Percentiles rank a stretch among this genome's conserved stretches.
These are phyloP conservation scores for Calcarisporium arbuscula DNA, from an alignment of 2,329 filamentous ascomycete species.

Conservation along the genomic window DNA sequence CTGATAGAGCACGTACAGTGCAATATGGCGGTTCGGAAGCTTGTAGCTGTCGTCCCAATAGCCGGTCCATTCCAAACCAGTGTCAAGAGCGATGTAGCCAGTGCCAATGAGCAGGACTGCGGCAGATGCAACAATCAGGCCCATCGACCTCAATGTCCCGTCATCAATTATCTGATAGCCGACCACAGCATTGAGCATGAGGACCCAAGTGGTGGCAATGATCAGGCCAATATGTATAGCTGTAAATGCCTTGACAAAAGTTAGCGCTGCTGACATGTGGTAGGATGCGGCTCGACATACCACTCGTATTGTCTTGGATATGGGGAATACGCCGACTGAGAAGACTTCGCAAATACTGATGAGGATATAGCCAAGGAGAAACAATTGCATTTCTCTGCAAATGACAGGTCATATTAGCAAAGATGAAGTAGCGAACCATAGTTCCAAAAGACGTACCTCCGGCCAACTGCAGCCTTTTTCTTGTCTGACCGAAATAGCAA, in stretches of 20 bases:
- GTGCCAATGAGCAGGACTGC: constrained; percentile 75
- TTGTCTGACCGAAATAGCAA: constrained; percentile 75
- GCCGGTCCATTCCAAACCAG: constrained; percentile 77
- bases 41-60: constrained; percentile 61
- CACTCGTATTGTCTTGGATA: constrained; percentile 62
- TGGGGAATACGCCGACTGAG: constrained; percentile 81
- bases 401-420: constrained; percentile 9
- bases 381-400: constrained; percentile 88
- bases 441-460: constrained; percentile 56
- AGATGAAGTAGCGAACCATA: not conserved
- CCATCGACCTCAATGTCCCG: constrained; percentile 78
- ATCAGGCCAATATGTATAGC: constrained; percentile 89
- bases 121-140: constrained; percentile 66
- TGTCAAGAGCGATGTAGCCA: constrained; percentile 93
- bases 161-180: constrained; percentile 93
- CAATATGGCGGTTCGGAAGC: constrained; percentile 65
- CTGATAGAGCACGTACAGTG: constrained; percentile 91
- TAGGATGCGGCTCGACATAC: constrained; percentile 53
- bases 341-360: constrained; percentile 96
- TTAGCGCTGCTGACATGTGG: too few species aligned
- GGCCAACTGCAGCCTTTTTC: constrained; percentile 89
- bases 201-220: constrained; percentile 79
- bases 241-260: constrained; percentile 75
- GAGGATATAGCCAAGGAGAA: constrained; percentile 78
- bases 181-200: constrained; percentile 86